Evolutionary conservation across 2,329 filamentous ascomycete species (phyloP), one percentile per base, ranked within the genome.

Genomic region (Fusarium oligoseptatum): DNA sequence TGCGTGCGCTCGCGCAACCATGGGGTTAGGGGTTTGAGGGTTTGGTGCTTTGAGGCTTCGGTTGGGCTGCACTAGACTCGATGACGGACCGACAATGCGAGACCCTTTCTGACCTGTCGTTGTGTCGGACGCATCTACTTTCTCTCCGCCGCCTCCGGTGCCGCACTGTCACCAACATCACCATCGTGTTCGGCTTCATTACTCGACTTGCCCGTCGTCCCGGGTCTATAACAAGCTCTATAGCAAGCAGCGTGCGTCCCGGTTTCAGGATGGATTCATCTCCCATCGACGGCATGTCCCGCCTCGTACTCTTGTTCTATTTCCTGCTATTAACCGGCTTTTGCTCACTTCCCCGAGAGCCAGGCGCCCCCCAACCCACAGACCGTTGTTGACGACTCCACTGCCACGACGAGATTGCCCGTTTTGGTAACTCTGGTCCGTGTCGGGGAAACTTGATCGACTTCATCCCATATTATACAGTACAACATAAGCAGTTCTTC

Each of bases 371-470:
- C 70, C 64, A 68, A 73, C 48, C 60, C 70, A 68, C 65, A 58
- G 67, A 70, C 75, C 73, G 73, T 68, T 72, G 63, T 64, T 41
- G 48, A 37, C 61, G 64, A 57, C 72, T 73, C 77, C 76, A 78
- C 77, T 45, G 45, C 69, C 39, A 79, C 77, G 77, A 79, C 69
- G 39, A 72, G 77, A 79, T 79, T 79, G 70, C 77, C 70, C 45
- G 22, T 79, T 79, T 68, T 50, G 71, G 77, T 57, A 79, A 76
- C 67, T 72, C 55, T 73, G 68, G 70, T 66, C 77, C 77, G 76
- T 73, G 72, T 70, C 66, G 65, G 56, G 68, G 77, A 71, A 75
- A 71, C 67, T 71, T 71, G 74, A 78, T 79, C 71, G 69, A 75
- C 73, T 73, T 74, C 72, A 65, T 78, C 73, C 68, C 73, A 73